These are phyloP conservation scores for Debaryomycetaceae sp. DNA, from an alignment of 1,139 yeast species.

Conservation along the genomic window DNA sequence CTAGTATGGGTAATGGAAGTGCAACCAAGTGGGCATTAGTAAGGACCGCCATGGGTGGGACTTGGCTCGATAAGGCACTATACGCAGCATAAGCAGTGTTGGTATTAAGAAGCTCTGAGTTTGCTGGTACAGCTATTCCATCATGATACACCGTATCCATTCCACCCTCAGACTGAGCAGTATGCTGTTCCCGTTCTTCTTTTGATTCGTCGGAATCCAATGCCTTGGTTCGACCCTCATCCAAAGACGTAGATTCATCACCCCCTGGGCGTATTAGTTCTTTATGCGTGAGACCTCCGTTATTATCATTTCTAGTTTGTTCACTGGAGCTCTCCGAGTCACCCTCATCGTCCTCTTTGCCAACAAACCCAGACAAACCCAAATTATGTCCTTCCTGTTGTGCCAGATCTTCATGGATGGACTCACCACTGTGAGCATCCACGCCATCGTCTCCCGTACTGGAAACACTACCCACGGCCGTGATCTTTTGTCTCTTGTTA, in stretches of 20 bases:
- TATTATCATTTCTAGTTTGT: slow-evolving; percentile 1
- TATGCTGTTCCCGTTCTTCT: neutral
- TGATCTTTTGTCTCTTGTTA: slow-evolving; percentile 2
- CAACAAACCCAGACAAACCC: neutral
- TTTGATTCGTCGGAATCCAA: slow-evolving; percentile 2
- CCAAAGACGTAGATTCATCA: neutral
- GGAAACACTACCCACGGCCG: slow-evolving; percentile 1
- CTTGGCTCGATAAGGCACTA: slow-evolving; percentile 37
- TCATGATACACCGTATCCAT: slow-evolving; percentile 15
- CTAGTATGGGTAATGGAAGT: slow-evolving; percentile 53
- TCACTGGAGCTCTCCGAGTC: neutral
- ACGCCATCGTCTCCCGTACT: neutral
- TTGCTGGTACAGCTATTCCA: slow-evolving; percentile 34
- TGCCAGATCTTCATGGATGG: neutral
- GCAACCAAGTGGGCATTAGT: slow-evolving; percentile 57
- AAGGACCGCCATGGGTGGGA: slow-evolving; percentile 36
- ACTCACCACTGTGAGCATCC: neutral
- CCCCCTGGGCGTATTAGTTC: slow-evolving; percentile 6
- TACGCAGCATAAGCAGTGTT: slow-evolving; percentile 43
- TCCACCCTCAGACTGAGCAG: neutral
- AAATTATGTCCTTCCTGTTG: neutral
- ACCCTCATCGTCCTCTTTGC: neutral
- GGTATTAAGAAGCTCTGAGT: slow-evolving; percentile 42
- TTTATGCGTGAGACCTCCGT: slow-evolving; percentile 2
- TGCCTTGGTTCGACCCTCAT: neutral